Evolutionary conservation across 768 basidiomycete genomes (phyloP), one percentile per base, ranked within the genome.

Genomic region (Tremella fuciformis): DNA sequence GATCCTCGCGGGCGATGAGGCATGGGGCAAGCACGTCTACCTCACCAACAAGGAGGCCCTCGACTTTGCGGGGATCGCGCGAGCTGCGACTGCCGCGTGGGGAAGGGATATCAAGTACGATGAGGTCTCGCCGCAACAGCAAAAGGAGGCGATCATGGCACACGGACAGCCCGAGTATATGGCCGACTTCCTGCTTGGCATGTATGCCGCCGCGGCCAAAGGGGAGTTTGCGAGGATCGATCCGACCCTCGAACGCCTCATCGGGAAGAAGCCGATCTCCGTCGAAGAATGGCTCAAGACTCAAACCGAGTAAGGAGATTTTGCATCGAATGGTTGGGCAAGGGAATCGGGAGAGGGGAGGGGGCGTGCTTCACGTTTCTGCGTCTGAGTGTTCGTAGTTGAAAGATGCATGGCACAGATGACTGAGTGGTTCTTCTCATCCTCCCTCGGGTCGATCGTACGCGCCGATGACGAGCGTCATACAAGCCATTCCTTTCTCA

Each of bases 21-120:
- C 29, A 11, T 34, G 29, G 29, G 24, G 8, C 2, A 26, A 42
- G 26, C 39, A 19, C 13, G 38, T 21, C 13, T 29, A 50, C 26
- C 53, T 60, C 42, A 39, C 53, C 8, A 38, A 13, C 15, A 19
- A 18, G 9, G 22, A 55, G 26, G 19, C 53, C 8, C 3, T 50
- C 59, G 66, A 63, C 34, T 65, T 78, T n/a, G 48, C 44, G 24
- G 67, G 76, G 40, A 49, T 78, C 48, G 75, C 76, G 1, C 53
- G 50, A 18, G 37, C 62, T 38, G 53, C 76, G 46, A 65, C 75
- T 0, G 21, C 39, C 0, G 21, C 67, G n/a, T 57, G 72, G 39
- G 57, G 55, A 6, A 65, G 69, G 24, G 44, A 55, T 11, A 62
- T 76, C 44, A 24, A 57, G 50, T 15, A 59, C 26, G 47, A 47